Base-by-base conservation (phyloP, 2,329 filamentous ascomycete genomes). In the Colletotrichum tamarilloi region DNA sequence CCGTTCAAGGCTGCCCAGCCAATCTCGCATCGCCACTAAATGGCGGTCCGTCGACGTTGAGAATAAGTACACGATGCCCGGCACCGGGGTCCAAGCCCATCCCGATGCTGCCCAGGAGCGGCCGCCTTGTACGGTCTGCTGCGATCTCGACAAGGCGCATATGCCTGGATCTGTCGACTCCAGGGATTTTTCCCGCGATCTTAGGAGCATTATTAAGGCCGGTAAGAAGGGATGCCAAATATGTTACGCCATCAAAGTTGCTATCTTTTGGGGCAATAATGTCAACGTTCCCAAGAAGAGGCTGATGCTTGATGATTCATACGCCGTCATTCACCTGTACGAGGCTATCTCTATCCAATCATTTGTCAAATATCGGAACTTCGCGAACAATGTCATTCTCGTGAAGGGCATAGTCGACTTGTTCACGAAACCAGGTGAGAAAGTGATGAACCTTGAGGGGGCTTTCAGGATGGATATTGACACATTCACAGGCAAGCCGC, bases 341-440 rank as follows among this genome's bases (percentile, higher is more conserved):
- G 7, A 30, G 11, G 5, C 28, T 12, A 38, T 57, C 63, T 9
- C 4, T 3, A 19, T 35, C 1, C 5, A 7, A 12, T 38, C 5
- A 7, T 2, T 19, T 5, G 5, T 30, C 14, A 3, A 6, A n/a
- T 26, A 12, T 35, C 26, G 14, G n/a, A 0, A n/a, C n/a, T 26
- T 22, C 14, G 16, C 26, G 52, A 19, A 22, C 30, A 16, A 14
- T 1, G 2, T 28, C 9, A 1, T 28, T 19, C 2, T 22, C 4
- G 3, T 3, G 8, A 12, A 12, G 16, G 11, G 14, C 8, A 2
- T 22, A 14, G n/a, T 68, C 24, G 67, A 68, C 5, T n/a, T 68
- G 2, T 68, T 64, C 26, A 68, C 67, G 12, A 66, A 46, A 24
- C 59, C 59, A 55, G 70, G 70, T 73, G 19, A 38, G 66, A 26